Conservation (phyloP, 192 early-diverging fungal species). For the Gigaspora rosea region DNA sequence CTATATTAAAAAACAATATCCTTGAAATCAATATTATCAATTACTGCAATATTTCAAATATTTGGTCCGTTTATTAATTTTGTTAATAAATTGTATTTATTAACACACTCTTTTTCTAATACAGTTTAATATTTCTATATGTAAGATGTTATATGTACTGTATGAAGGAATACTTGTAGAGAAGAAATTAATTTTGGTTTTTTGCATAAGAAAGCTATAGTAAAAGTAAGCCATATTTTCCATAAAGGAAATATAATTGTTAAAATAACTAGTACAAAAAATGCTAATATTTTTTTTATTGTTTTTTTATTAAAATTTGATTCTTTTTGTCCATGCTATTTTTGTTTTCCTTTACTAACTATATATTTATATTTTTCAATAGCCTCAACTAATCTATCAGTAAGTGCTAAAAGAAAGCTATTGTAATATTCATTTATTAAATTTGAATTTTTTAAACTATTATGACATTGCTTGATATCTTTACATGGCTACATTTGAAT, state of each 20-base stretch:
- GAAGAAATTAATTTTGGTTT: too few species aligned
- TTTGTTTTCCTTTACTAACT: neutral
- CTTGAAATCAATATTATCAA: constrained; percentile 22
- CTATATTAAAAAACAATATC: neutral
- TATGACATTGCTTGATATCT: neutral
- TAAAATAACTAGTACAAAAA: too few species aligned
- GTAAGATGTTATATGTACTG: too few species aligned
- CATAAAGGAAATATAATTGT: too few species aligned
- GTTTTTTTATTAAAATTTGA: neutral
- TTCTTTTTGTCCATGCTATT: neutral
- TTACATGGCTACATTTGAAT: neutral
- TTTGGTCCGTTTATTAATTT: neutral
- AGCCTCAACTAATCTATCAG: neutral
- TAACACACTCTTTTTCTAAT: too few species aligned
- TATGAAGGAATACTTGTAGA: too few species aligned
- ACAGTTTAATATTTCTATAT: too few species aligned
- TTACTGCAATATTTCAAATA: neutral
- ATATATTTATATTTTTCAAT: neutral
- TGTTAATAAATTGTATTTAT: too few species aligned
- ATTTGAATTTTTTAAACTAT: neutral
- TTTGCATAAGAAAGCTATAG: too few species aligned
- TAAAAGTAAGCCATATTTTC: too few species aligned
- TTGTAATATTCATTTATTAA: neutral
- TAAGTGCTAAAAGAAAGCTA: neutral
- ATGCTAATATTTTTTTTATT: too few species aligned